Base-by-base conservation (phyloP, 2,329 filamentous ascomycete genomes). In the Claviceps citrina region DNA sequence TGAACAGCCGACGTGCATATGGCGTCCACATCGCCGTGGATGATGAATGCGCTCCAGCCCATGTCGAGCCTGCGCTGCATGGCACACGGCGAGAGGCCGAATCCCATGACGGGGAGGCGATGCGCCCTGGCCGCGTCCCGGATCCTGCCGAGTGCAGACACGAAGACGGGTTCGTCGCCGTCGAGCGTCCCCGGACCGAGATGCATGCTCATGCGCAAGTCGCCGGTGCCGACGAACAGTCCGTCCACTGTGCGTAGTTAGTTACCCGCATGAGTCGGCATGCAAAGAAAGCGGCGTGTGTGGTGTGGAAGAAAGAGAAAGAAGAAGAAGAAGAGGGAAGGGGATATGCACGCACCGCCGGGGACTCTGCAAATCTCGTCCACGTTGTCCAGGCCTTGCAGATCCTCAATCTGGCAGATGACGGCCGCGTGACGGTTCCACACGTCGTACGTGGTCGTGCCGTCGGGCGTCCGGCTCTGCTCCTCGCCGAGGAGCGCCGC, bases 281-380 rank as follows among this genome's bases (percentile, higher is more conserved):
- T n/a, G n/a, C n/a, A n/a, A n/a, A n/a, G n/a, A n/a, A n/a, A n/a
- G n/a, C n/a, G n/a, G n/a, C n/a, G n/a, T n/a, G n/a, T n/a, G n/a
- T n/a, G n/a, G n/a, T n/a, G n/a, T n/a, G n/a, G n/a, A n/a, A n/a
- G n/a, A n/a, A n/a, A n/a, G 16, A 24, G 16, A 10, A 12, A 31
- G 13, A 22, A 18, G 7, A 16, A 4, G 36, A n/a, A 18, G 16
- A n/a, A 28, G 22, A 20, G n/a, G 12, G 15, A n/a, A n/a, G 4
- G 4, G 30, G n/a, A 12, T 3, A 10, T 15, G 2, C n/a, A 33
- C 37, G 12, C 37, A 41, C 39, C 39, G 2, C 39, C 39, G 2
- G 39, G 33, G 25, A 41, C 39, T 8, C 39, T 22, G 16, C 33
- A 36, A 20, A 41, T 41, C 27, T 41, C 39, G n/a, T 41, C 39